A percentile compares a stretch with the other conserved stretches of the same genome.
phyloP scores from a whole-genome alignment of 768 basidiomycete genomes.

The Grammothele lineata region DNA sequence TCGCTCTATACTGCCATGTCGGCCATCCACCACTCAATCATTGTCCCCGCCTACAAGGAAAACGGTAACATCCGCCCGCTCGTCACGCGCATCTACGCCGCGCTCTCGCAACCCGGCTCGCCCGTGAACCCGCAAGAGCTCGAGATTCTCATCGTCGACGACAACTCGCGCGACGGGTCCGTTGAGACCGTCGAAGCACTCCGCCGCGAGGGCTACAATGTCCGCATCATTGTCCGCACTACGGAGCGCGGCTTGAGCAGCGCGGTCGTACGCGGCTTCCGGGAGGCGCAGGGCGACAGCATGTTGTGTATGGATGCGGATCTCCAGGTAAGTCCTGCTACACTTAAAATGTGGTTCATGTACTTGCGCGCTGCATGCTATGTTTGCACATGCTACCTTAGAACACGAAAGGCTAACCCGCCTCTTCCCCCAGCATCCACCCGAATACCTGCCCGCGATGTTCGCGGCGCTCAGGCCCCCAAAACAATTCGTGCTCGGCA shows the following conservation, averaged over 20 bases:
- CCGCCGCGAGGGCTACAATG: constrained; percentile 27
- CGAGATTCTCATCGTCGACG: constrained; percentile 28
- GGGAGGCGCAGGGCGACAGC: constrained; percentile 26
- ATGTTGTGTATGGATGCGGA: constrained; percentile 31
- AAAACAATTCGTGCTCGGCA: constrained; percentile 25
- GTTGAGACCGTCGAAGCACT: constrained; percentile 24
- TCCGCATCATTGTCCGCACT: constrained; percentile 28
- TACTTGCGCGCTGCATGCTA: too few relatives aligned
- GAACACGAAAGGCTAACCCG: too few relatives aligned
- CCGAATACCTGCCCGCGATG: constrained; percentile 26
- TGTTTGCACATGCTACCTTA: too few relatives aligned
- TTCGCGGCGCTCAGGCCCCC: constrained; percentile 20
- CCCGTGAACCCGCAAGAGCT: constrained; percentile 21
- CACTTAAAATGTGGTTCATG: too few relatives aligned
- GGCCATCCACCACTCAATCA: constrained; percentile 21
- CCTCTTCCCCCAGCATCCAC: constrained; percentile 20
- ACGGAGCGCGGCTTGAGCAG: constrained; percentile 26
- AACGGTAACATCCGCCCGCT: constrained; percentile 26
- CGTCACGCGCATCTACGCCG: constrained; percentile 26
- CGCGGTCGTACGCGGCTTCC: constrained; percentile 27
- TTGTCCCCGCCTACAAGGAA: constrained; percentile 27
- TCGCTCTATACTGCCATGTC: too few relatives aligned
- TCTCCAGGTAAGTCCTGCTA: constrained; percentile 21
- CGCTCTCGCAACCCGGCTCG: constrained; percentile 23
- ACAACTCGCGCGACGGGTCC: constrained; percentile 28